These are phyloP conservation scores for Phlyctochytrium planicorne DNA, from an alignment of 192 early-diverging fungal genomes.

Conservation along the genomic window DNA sequence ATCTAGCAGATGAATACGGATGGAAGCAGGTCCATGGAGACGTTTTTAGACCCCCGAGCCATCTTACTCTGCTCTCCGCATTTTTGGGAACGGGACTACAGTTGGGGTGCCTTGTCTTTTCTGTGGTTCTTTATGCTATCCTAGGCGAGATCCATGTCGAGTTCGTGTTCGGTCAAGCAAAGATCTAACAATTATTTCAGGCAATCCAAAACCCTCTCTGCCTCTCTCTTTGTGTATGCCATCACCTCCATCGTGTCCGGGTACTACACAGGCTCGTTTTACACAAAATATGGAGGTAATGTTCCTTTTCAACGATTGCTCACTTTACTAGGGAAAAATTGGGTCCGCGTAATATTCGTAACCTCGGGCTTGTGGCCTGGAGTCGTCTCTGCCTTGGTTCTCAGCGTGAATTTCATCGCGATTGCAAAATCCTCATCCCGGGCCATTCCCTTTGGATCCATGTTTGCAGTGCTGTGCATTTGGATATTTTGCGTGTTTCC, in stretches of 20 bases:
- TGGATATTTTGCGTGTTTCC: conserved; percentile 86
- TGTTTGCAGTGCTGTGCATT: conserved; percentile 76
- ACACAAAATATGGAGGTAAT: conserved; percentile 61
- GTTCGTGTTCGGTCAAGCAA: conserved; percentile 21
- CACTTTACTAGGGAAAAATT: conserved; percentile 50
- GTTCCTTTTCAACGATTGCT: neutral
- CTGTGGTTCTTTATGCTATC: conserved; percentile 38
- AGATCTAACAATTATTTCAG: conserved; percentile 20
- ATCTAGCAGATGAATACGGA: conserved; percentile 89
- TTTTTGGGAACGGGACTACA: conserved; percentile 81
- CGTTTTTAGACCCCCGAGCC: conserved; percentile 88
- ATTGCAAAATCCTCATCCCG: conserved; percentile 78
- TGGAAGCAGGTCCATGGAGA: conserved; percentile 98
- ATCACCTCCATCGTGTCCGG: conserved; percentile 68
- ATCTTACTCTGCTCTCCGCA: conserved; percentile 72
- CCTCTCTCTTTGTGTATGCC: conserved; percentile 78
- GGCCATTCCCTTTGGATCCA: conserved; percentile 85
- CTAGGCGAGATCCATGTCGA: conserved; percentile 41
- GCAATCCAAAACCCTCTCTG: conserved; percentile 72
- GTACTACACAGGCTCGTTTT: conserved; percentile 67
- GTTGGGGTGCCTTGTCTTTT: conserved; percentile 31
- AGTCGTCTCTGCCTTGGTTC: conserved; percentile 48
- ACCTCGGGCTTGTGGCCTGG: conserved; percentile 72
- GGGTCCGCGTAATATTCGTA: conserved; percentile 65
- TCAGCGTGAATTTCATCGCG: conserved; percentile 83